Conservation (phyloP, 225 moss, liverwort and hornwort genomes). For the Asterella californica region DNA sequence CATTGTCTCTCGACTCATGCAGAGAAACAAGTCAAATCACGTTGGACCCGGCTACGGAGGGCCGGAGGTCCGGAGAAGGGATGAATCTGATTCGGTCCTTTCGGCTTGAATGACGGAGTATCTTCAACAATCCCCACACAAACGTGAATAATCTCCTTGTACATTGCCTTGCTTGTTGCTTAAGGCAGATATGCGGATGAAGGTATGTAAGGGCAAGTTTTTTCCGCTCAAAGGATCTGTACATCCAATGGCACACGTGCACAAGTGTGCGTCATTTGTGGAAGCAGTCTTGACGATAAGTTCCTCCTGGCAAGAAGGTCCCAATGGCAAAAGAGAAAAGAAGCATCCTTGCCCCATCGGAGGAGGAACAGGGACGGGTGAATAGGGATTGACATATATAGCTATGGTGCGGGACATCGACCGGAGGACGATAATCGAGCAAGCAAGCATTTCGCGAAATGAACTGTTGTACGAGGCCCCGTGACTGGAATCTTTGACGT, state of each 20-base stretch:
- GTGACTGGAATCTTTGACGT: not conserved
- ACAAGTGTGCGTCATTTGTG: not conserved
- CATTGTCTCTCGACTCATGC: not conserved
- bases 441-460: too few relatives aligned
- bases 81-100: not conserved
- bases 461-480: not conserved
- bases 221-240: not conserved
- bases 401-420: not conserved
- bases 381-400: not conserved
- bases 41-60: not conserved
- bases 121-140: not conserved
- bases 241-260: not conserved
- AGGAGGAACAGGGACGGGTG: not conserved
- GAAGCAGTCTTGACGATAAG: constrained; percentile 1
- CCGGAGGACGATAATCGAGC: not conserved
- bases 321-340: not conserved
- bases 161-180: not conserved
- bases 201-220: not conserved
- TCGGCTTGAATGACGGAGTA: constrained; percentile 4
- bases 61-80: not conserved
- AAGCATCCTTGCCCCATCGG: not conserved
- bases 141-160: not conserved
- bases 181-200: not conserved
- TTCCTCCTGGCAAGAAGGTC: not conserved
- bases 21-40: constrained; percentile 4